Evolutionary conservation across 2,329 filamentous ascomycete species (phyloP).

Genomic region (Geosmithia flava): DNA sequence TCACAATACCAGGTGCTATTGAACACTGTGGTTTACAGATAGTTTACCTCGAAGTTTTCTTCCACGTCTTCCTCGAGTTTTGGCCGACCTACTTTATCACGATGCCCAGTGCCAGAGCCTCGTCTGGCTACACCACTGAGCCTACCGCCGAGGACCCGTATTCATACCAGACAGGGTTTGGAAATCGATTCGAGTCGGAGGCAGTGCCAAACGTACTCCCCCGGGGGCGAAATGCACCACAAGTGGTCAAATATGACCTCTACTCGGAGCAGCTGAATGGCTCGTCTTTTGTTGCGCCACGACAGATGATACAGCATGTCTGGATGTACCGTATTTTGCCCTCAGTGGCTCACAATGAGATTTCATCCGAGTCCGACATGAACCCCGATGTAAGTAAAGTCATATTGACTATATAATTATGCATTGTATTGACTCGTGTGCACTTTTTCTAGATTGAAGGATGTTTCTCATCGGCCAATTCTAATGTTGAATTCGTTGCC

Average conservation of each 20-base stretch:
- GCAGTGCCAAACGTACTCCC: slow-evolving; percentile 32
- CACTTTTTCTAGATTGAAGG: slow-evolving; percentile 17
- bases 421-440: no score
- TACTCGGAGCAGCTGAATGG: slow-evolving; percentile 37
- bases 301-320: slow-evolving; percentile 15
- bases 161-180: slow-evolving; percentile 43
- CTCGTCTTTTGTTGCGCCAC: slow-evolving; percentile 17
- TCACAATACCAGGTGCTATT: no score
- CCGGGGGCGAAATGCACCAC: slow-evolving; percentile 29
- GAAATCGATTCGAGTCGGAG: slow-evolving; percentile 35
- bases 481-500: slow-evolving; percentile 28
- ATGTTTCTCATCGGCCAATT: slow-evolving; percentile 30
- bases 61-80: background rate
- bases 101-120: slow-evolving; percentile 6
- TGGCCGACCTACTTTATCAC: background rate
- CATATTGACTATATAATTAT: background rate
- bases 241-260: slow-evolving; percentile 25
- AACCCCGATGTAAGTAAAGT: background rate
- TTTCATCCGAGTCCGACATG: background rate
- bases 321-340: slow-evolving; percentile 21
- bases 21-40: no score
- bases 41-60: background rate
- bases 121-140: slow-evolving; percentile 7
- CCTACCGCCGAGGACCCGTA: slow-evolving; percentile 19
- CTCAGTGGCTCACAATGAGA: slow-evolving; percentile 15